phyloP scores from a whole-genome alignment of 73 alveolate genomes.

The Paramecium octaurelia region DNA sequence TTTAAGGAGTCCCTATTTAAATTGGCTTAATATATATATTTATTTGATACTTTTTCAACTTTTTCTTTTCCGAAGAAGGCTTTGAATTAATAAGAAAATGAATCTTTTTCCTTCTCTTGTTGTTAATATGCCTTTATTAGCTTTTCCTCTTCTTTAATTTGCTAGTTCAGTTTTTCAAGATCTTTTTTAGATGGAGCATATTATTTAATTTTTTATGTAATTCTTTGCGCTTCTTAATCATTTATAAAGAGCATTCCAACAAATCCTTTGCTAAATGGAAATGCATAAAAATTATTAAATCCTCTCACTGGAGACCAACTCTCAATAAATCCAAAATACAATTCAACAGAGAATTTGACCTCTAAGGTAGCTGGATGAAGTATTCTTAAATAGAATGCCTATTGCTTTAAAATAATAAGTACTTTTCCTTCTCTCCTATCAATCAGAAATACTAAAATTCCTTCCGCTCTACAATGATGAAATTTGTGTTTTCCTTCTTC shows the following conservation, averaged over 20 bases:
- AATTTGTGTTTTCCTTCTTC: constrained; percentile 18
- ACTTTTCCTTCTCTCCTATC: constrained; percentile 45
- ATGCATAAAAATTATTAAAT: not conserved
- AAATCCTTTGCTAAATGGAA: not conserved
- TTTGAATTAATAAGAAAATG: not conserved
- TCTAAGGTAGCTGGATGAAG: not conserved
- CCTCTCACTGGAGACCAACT: not conserved
- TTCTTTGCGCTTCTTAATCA: not conserved
- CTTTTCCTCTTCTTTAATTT: not conserved
- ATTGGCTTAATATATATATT: not conserved
- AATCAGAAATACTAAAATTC: not conserved
- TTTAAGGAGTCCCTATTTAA: not conserved
- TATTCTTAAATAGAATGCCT: constrained; percentile 5
- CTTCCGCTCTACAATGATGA: not conserved
- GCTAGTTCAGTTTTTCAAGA: not conserved
- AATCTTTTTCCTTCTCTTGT: not conserved
- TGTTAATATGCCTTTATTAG: not conserved
- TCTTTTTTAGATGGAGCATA: constrained; percentile 2
- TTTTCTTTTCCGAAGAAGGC: not conserved
- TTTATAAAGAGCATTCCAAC: not conserved
- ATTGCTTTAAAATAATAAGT: not conserved
- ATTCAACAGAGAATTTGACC: not conserved
- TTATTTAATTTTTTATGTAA: not conserved
- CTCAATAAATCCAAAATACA: not conserved
- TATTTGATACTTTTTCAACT: not conserved